phyloP scores from a whole-genome alignment of 306 rosid species.

The Crotalaria pallida region DNA sequence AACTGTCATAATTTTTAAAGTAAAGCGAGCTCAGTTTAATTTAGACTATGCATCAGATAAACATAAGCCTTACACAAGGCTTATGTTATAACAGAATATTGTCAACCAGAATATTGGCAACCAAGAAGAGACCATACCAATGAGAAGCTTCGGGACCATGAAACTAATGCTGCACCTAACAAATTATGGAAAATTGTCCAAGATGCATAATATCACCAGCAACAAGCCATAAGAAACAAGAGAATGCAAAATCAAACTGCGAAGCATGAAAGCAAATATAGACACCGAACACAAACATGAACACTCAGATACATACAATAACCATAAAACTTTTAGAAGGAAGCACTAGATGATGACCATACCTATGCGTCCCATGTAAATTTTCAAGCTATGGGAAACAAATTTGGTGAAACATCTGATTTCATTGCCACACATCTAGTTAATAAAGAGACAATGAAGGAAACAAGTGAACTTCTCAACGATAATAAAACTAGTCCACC shows the following conservation, averaged over 20 bases:
- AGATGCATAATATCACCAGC: background rate
- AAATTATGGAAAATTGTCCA: background rate
- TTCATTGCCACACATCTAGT: constrained; percentile 92
- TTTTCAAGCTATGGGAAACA: constrained; percentile 70
- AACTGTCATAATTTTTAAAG: too few relatives aligned
- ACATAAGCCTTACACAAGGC: too few relatives aligned
- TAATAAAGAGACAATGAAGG: background rate
- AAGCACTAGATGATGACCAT: background rate
- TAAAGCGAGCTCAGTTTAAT: too few relatives aligned
- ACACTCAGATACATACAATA: too few relatives aligned
- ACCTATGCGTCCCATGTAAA: constrained; percentile 77
- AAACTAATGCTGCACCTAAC: too few relatives aligned
- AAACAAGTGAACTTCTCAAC: background rate
- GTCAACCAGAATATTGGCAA: too few relatives aligned
- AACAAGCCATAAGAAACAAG: background rate
- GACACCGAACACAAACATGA: too few relatives aligned
- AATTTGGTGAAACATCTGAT: constrained; percentile 86
- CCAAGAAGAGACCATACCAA: too few relatives aligned
- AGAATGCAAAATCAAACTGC: background rate
- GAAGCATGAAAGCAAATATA: too few relatives aligned
- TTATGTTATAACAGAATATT: too few relatives aligned
- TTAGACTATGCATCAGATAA: too few relatives aligned
- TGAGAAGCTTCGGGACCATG: too few relatives aligned
- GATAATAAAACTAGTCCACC: background rate
- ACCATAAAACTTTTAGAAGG: background rate